phyloP scores from a whole-genome alignment of 2,329 filamentous ascomycete species.

The Colletotrichum melonis region DNA sequence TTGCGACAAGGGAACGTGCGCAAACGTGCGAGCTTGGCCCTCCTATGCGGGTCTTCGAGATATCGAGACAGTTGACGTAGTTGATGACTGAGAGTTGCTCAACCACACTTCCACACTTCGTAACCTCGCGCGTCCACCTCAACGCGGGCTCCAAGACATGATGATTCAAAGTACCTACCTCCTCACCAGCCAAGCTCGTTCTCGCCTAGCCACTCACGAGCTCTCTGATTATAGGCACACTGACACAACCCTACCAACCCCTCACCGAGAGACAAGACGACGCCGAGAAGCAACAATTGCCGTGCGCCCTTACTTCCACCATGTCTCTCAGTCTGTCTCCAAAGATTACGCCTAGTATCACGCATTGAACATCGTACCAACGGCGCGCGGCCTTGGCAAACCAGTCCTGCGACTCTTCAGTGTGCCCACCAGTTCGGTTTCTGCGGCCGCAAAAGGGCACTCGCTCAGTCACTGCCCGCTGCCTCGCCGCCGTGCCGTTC shows the following conservation, averaged over 20 bases:
- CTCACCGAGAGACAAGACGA: neutral
- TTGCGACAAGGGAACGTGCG: constrained; percentile 3
- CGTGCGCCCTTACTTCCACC: neutral
- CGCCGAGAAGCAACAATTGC: neutral
- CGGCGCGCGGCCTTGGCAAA: constrained; percentile 19
- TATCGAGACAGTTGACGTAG: neutral
- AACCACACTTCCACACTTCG: neutral
- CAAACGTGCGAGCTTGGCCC: neutral
- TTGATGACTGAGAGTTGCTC: neutral
- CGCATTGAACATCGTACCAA: neutral
- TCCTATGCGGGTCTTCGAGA: neutral
- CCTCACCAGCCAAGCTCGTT: neutral
- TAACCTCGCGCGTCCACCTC: neutral
- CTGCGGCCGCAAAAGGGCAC: neutral
- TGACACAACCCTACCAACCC: no score
- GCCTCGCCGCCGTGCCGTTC: neutral
- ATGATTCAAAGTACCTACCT: neutral
- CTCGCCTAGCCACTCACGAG: neutral
- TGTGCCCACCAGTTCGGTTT: neutral
- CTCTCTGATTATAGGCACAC: neutral
- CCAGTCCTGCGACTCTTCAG: neutral
- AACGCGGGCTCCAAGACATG: neutral
- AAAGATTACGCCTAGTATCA: neutral
- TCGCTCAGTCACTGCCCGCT: neutral
- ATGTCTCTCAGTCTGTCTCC: neutral